Base-by-base conservation (phyloP, 345 rosid genomes). In the Clarkia xantiana region DNA sequence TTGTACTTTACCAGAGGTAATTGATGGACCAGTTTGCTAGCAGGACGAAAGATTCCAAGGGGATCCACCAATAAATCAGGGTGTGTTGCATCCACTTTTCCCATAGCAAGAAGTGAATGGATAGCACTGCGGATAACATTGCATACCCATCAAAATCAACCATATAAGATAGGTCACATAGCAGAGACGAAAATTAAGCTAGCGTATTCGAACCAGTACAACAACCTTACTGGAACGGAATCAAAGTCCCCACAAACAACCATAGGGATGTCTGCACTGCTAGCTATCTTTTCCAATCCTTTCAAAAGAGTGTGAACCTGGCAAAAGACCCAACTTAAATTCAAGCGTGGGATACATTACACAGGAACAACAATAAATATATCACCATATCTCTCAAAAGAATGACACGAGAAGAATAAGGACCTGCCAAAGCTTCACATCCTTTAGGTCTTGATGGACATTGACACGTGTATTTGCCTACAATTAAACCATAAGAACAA, bases 381-480 rank as follows among this genome's bases (percentile, higher is more conserved):
- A 47, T 13, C 36, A 20, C 7, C 36, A 13, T 7, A 12, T 17
- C 36, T 14, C n/a, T n/a, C n/a, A n/a, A n/a, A n/a, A n/a, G n/a
- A n/a, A n/a, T n/a, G n/a, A n/a, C n/a, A n/a, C 8, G 61, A 20
- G 29, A 15, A 57, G 58, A 15, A 51, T 45, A 16, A 45, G 51
- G 59, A 91, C 96, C 96, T 91, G 98, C 98, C 96, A 91, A 48
- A 84, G 80, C 78, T 91, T 86, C n/a, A n/a, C n/a, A n/a, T n/a
- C n/a, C n/a, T n/a, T n/a, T n/a, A n/a, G n/a, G n/a, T n/a, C n/a
- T n/a, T 78, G 89, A 49, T 72, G 75, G 44, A 86, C 80, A 19
- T 76, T 84, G 44, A 91, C 91, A 70, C 86, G 96, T 0, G 96
- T 91, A 62, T 91, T 91, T 25, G 97, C 97, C 97, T 90, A 77